Evolutionary conservation across 257 asterid genomes (phyloP).

Genomic region (Solanum ossicruentum): DNA sequence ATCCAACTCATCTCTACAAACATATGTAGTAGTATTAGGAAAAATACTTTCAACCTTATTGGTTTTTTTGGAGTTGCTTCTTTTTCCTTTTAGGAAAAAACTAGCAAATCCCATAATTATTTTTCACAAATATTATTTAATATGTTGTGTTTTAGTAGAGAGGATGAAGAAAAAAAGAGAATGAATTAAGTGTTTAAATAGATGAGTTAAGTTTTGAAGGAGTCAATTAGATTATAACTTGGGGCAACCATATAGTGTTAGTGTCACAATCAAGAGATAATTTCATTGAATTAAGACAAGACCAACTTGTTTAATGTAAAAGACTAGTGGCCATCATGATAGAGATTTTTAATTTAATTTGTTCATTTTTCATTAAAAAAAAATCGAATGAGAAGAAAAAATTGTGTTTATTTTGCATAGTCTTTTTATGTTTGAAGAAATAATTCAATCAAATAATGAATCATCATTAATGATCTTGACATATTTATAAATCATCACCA

Average conservation of each 20-base stretch:
- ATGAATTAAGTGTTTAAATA: background rate
- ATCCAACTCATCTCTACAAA: background rate
- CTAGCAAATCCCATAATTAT: background rate
- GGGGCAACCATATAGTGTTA: background rate
- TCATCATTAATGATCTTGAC: background rate
- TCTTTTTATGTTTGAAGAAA: background rate
- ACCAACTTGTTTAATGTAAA: background rate
- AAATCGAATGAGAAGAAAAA: background rate
- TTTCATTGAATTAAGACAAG: background rate
- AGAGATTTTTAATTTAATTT: background rate
- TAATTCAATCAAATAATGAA: background rate
- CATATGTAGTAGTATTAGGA: background rate
- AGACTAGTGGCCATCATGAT: background rate
- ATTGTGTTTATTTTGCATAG: background rate
- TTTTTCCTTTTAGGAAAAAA: background rate
- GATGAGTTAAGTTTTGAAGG: background rate
- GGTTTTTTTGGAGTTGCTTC: background rate
- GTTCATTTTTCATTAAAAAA: background rate
- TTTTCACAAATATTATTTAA: background rate
- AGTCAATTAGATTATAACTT: background rate
- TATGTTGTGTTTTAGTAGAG: background rate
- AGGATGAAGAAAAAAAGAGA: background rate
- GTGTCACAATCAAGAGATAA: background rate
- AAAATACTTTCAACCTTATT: background rate
- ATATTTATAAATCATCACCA: background rate